Evolutionary conservation across 192 early-diverging fungal genomes (phyloP).

Genomic region (Gaertneriomyces semiglobifer): DNA sequence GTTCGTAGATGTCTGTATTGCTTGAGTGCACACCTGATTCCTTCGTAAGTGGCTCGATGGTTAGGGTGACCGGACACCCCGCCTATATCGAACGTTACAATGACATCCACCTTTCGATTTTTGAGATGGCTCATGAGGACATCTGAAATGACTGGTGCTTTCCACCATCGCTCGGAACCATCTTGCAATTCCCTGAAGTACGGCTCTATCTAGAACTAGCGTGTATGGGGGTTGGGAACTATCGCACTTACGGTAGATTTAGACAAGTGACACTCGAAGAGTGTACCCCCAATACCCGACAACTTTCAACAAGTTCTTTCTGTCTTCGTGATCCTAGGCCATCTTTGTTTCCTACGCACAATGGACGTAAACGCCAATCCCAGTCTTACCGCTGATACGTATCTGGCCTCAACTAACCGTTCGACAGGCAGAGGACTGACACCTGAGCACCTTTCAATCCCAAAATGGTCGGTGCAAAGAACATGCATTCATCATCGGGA

Average conservation of each 20-base stretch:
- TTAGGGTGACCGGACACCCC: conserved; percentile 92
- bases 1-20: too few species aligned
- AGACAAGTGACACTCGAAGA: conserved; percentile 43
- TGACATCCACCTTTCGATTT: conserved; percentile 27
- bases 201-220: neutral
- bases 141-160: conserved; percentile 24
- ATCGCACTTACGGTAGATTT: conserved; percentile 58
- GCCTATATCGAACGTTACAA: conserved; percentile 85
- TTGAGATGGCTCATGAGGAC: conserved; percentile 26
- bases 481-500: conserved; percentile 99
- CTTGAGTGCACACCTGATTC: conserved; percentile 53
- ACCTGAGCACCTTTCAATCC: conserved; percentile 56
- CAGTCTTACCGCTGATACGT: neutral
- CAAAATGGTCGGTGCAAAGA: conserved; percentile 81
- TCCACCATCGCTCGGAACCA: conserved; percentile 43
- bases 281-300: conserved; percentile 54
- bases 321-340: conserved; percentile 59
- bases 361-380: conserved; percentile 1
- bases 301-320: conserved; percentile 64
- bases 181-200: conserved; percentile 44
- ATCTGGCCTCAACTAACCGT: conserved; percentile 56
- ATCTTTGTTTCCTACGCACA: conserved; percentile 62
- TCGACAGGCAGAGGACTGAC: conserved; percentile 78
- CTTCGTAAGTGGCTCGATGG: conserved; percentile 77
- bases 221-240: neutral